Evolutionary conservation across 192 early-diverging fungal genomes (phyloP).

Genomic region (Gryganskiella cystojenkinii): DNA sequence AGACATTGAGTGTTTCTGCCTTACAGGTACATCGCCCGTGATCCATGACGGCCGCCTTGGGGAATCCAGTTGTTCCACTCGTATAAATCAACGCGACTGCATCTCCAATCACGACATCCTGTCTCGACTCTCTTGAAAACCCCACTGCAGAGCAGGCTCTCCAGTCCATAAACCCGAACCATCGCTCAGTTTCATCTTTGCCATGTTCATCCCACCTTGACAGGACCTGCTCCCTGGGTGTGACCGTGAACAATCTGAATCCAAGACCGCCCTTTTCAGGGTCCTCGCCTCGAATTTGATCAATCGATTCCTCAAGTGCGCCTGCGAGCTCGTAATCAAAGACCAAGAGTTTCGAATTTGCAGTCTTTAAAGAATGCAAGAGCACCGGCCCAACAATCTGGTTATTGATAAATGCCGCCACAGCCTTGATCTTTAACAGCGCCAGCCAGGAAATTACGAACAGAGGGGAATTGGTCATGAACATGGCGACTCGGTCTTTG

Average conservation of each 20-base stretch:
- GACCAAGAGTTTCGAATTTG: constrained; percentile 38
- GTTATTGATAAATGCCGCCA: constrained; percentile 66
- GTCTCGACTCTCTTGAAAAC: not conserved
- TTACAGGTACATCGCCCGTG: constrained; percentile 46
- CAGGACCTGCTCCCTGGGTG: constrained; percentile 14
- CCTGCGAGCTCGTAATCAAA: constrained; percentile 38
- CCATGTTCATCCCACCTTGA: constrained; percentile 16
- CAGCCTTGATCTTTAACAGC: constrained; percentile 64
- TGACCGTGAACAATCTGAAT: constrained; percentile 8
- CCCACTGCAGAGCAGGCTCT: constrained; percentile 9
- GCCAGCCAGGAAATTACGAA: constrained; percentile 63
- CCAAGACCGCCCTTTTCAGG: too few relatives aligned
- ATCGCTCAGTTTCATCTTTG: constrained; percentile 25
- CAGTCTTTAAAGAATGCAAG: constrained; percentile 45
- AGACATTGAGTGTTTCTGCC: not conserved
- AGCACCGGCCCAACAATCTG: constrained; percentile 52
- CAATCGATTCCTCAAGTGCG: constrained; percentile 29
- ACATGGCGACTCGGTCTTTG: constrained; percentile 61
- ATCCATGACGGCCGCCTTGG: constrained; percentile 64
- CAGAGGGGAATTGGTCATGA: constrained; percentile 64
- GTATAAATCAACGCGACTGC: constrained; percentile 51
- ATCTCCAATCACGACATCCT: constrained; percentile 15
- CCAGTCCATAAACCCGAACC: constrained; percentile 18
- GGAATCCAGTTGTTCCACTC: constrained; percentile 69
- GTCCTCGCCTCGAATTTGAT: not conserved